Conservation (phyloP, 805 yeast genomes). For the Candida ipomoeae region DNA sequence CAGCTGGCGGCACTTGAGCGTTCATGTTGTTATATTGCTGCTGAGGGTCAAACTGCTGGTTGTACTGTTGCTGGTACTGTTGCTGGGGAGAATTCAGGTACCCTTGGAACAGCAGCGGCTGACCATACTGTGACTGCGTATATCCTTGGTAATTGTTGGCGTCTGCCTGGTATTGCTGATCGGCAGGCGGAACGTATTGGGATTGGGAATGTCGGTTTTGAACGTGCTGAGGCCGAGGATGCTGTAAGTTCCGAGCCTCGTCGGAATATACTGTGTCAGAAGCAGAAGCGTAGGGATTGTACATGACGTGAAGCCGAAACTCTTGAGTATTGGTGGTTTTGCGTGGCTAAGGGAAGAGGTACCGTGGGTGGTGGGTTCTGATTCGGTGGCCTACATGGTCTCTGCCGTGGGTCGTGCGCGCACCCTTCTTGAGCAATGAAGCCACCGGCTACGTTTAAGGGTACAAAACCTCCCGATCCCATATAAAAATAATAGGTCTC, state of each 20-base stretch:
- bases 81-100: constrained; percentile 13
- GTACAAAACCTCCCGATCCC: background rate
- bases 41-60: constrained; percentile 14
- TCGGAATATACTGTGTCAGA: constrained; percentile 13
- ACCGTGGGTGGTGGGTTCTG: background rate
- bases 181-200: background rate
- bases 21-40: constrained; percentile 9
- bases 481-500: background rate
- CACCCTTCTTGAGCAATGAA: background rate
- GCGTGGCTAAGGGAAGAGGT: background rate
- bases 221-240: constrained; percentile 20
- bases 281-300: constrained; percentile 36
- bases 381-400: constrained; percentile 1
- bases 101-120: constrained; percentile 15
- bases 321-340: background rate
- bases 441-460: background rate
- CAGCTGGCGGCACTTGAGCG: constrained; percentile 11
- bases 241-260: constrained; percentile 14
- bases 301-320: constrained; percentile 22
- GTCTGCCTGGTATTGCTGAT: background rate
- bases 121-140: constrained; percentile 15
- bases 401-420: background rate
- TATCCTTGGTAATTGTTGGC: constrained; percentile 9
- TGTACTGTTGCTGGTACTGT: constrained; percentile 25
- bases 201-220: constrained; percentile 1